Conservation (phyloP, 768 basidiomycete species). For the Boletus barrowsii region DNA sequence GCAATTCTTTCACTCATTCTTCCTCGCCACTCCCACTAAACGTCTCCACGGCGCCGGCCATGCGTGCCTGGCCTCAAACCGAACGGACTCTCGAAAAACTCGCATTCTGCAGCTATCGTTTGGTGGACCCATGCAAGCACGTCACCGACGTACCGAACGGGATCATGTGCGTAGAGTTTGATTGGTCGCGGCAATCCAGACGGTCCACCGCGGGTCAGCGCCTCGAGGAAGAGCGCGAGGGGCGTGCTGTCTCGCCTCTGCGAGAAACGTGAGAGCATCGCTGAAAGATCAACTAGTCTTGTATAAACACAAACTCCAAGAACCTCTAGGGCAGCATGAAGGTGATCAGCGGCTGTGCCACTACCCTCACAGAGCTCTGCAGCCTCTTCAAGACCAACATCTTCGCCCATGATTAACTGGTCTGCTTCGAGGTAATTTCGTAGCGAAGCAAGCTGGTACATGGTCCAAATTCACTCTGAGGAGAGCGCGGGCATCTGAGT, state of each 20-base stretch:
- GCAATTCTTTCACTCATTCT: constrained; percentile 72
- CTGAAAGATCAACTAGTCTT: too few species aligned
- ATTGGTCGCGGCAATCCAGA: constrained; percentile 88
- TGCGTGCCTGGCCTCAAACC: constrained; percentile 51
- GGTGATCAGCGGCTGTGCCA: too few species aligned
- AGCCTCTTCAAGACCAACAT: too few species aligned
- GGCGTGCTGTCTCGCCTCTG: constrained; percentile 83
- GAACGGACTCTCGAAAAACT: constrained; percentile 88
- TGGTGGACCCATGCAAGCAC: constrained; percentile 99
- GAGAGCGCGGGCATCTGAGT: too few species aligned
- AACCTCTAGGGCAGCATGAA: too few species aligned
- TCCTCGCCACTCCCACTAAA: constrained; percentile 63
- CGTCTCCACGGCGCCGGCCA: constrained; percentile 72
- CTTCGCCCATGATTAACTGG: too few species aligned
- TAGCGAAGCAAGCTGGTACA: too few species aligned
- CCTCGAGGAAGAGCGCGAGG: constrained; percentile 75
- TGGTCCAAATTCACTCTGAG: too few species aligned
- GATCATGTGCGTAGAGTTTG: constrained; percentile 97
- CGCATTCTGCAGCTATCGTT: constrained; percentile 89
- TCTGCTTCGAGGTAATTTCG: too few species aligned
- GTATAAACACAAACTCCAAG: too few species aligned
- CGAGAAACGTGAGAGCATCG: constrained; percentile 74
- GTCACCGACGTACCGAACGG: constrained; percentile 93
- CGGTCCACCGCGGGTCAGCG: constrained; percentile 84
- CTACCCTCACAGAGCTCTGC: too few species aligned